Evolutionary conservation across 2,329 filamentous ascomycete species (phyloP).

Genomic region (Talaromyces sp.): DNA sequence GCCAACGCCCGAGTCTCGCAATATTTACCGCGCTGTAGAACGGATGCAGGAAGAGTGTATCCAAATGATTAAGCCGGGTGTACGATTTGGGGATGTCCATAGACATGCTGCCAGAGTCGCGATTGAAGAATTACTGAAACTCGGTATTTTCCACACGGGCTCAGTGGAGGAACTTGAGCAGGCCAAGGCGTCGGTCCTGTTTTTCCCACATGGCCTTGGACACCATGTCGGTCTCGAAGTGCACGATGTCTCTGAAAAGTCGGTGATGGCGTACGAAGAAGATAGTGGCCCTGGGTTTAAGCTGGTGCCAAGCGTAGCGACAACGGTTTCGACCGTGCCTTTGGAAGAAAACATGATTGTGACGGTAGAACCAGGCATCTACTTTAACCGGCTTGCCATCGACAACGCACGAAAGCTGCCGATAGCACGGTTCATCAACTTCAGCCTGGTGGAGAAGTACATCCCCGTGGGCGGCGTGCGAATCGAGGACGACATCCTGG

Average conservation of each 20-base stretch:
- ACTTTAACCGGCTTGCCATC: constrained; percentile 36
- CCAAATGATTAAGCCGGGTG: constrained; percentile 64
- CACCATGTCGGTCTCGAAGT: constrained; percentile 49
- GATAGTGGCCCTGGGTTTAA: constrained; percentile 13
- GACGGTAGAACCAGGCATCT: constrained; percentile 52
- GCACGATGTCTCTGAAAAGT: constrained; percentile 37
- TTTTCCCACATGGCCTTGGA: constrained; percentile 51
- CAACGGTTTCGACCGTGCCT: constrained; percentile 25
- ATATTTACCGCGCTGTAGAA: constrained; percentile 78
- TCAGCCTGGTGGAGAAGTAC: constrained; percentile 34
- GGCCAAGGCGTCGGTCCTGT: constrained; percentile 33
- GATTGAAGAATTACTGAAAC: constrained; percentile 68
- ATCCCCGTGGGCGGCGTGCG: constrained; percentile 40
- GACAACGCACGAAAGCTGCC: constrained; percentile 27
- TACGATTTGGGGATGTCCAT: constrained; percentile 78
- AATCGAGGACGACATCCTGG: constrained; percentile 59
- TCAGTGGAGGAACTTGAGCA: constrained; percentile 46
- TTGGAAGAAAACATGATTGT: constrained; percentile 53
- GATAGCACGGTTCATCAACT: constrained; percentile 33
- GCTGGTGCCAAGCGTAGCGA: constrained; percentile 14
- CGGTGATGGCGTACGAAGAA: constrained; percentile 26
- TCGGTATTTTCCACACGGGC: constrained; percentile 66
- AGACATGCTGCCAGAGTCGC: constrained; percentile 73
- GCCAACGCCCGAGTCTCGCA: constrained; percentile 59
- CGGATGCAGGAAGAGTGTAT: constrained; percentile 82